Base-by-base conservation (phyloP, 257 asterid species). In the Haberlea rhodopensis region DNA sequence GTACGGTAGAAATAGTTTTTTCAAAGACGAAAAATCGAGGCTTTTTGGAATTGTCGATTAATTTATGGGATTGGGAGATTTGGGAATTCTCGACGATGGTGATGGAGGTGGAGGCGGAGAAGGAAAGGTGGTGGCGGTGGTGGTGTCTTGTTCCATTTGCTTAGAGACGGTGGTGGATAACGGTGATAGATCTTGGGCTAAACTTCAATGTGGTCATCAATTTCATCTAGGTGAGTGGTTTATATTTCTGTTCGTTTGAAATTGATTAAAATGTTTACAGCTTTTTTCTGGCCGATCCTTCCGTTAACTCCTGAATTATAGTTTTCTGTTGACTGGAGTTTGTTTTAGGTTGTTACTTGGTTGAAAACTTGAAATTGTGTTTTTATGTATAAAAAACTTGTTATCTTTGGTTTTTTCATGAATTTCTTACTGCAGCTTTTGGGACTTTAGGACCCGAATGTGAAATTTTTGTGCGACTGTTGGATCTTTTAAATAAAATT, bases 151-250 rank as follows among this genome's bases (percentile, higher is more conserved):
- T 63, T 90, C 97, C 48, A 86, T 90, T 77, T 90, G 97, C 66
- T 76, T 90, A 74, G 97, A 90, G 20, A 75, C 40, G 48, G 97
- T 90, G 66, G 67, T 80, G 56, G 88, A 83, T 74, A 76, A 71
- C 73, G 96, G 96, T 62, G 87, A 76, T 69, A 82, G 97, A 88
- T 90, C 97, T 59, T 80, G 87, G 88, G 86, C 97, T 16, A 90
- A 85, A 85, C 97, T 90, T 69, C 97, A 86, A 79, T 90, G 97
- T 62, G 96, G 97, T 52, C 97, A 90, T 77, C 85, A 80, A 83
- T 90, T 90, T 74, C 97, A 90, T 70, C 96, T 90, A 8, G 97
- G 97, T 90, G 64, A 78, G 91, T 80, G 21, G 6, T 58, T 3
- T 37, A 11, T 60, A 68, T 62, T 51, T 56, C 48, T 62, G 55